Conservation (phyloP, 345 rosid genomes). For the Draba incana region DNA sequence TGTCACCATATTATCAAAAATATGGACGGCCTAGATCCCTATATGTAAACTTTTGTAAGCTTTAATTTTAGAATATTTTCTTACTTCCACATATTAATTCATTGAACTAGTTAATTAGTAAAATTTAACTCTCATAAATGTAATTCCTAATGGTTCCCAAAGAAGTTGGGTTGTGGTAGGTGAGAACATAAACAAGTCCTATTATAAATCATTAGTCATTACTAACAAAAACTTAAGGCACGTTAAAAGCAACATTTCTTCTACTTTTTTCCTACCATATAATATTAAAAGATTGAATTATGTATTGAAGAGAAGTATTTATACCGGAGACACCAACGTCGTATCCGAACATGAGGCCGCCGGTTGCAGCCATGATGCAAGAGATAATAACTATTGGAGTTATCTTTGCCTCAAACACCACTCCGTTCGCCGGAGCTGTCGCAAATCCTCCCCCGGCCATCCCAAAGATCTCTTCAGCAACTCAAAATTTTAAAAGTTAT, state of each 20-base stretch:
- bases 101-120: slow-evolving; percentile 3
- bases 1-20: neutral
- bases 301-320: neutral
- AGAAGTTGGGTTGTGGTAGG: slow-evolving; percentile 16
- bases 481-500: neutral
- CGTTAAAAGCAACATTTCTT: neutral
- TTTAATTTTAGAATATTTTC: neutral
- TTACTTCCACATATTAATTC: neutral
- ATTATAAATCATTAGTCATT: neutral
- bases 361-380: slow-evolving; percentile 96
- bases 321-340: slow-evolving; percentile 93
- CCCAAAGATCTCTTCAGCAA: slow-evolving; percentile 7
- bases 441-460: slow-evolving; percentile 87
- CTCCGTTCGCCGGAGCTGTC: slow-evolving; percentile 52
- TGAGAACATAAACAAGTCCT: slow-evolving; percentile 6
- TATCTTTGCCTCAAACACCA: slow-evolving; percentile 89
- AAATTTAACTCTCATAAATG: neutral
- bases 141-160: neutral
- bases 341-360: slow-evolving; percentile 98
- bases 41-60: slow-evolving; percentile 7
- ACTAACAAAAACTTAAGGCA: slow-evolving; percentile 3
- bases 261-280: neutral
- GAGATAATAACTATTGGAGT: slow-evolving; percentile 87
- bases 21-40: slow-evolving; percentile 5
- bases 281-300: neutral